Evolutionary conservation across 352 stramenopile species (phyloP), one percentile per base, ranked within the genome.

Genomic region (Globisporangium parvum): DNA sequence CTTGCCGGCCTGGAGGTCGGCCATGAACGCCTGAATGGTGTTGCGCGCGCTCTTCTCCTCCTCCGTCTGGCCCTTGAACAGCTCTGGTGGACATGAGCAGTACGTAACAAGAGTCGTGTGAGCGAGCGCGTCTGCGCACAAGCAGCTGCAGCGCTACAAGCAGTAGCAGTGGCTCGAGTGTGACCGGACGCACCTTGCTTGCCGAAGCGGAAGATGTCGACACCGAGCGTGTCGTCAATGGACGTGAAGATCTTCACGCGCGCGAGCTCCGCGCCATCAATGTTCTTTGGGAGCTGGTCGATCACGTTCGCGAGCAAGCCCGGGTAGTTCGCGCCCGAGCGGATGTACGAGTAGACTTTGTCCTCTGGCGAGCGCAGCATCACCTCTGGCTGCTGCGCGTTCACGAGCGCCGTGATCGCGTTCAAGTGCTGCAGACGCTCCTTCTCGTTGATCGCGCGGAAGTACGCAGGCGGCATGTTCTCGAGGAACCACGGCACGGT

Each of bases 161-260:
- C 21, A 24, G 45, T n/a, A n/a, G n/a, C n/a, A n/a, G n/a, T n/a
- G n/a, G n/a, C n/a, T n/a, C n/a, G 6, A 18, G n/a, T 6, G 11
- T 2, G 48, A 18, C 0, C 2, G 15, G 31, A 61, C 57, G 47
- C 47, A 66, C 59, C 53, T 61, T 93, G 83, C 47, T 80, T 64
- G 24, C 80, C 83, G 46, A 88, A 93, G 62, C 77, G 80, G 66
- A 96, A 96, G 39, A 96, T 86, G 57, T 95, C 83, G 42, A 96
- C 69, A 6, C 80, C 84, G 5, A 96, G 65, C 24, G 77, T 91
- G 51, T 92, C 80, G 55, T 96, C 87, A 8, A 88, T 52, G 15
- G 87, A 83, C 50, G 85, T 93, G 69, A 96, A 96, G 63, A 95
- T 90, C 77, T 96, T 95, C 67, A 96, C 87, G 60, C 87, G 80